A percentile compares a stretch with the other conserved stretches of the same genome.
Evolutionary conservation across 129 eudicot genomes (phyloP).

Genomic region (Solidago caesia): DNA sequence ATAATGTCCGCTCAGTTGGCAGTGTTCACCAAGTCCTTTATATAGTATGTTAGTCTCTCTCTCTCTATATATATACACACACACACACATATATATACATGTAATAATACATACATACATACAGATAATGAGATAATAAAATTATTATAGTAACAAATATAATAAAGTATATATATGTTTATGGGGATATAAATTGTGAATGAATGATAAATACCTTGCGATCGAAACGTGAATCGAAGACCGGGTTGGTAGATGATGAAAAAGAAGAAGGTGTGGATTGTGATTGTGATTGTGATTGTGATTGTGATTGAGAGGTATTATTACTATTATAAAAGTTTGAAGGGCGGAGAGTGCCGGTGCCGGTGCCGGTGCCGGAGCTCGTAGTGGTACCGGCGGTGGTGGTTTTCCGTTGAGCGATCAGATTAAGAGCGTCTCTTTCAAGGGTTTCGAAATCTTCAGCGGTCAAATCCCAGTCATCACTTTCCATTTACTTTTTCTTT

Average conservation of each 20-base stretch:
- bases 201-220: slow-evolving; percentile 12
- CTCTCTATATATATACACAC: background rate
- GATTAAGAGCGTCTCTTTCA: slow-evolving; percentile 66
- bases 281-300: slow-evolving; percentile 15
- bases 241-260: slow-evolving; percentile 29
- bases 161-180: background rate
- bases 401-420: slow-evolving; percentile 52
- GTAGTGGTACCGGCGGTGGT: slow-evolving; percentile 19
- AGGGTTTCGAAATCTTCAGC: slow-evolving; percentile 71
- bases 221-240: slow-evolving; percentile 11
- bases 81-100: background rate
- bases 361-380: slow-evolving; percentile 6
- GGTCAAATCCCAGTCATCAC: slow-evolving; percentile 71
- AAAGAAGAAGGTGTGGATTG: slow-evolving; percentile 25
- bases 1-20: too few species aligned
- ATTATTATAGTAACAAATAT: too few species aligned
- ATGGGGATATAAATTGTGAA: background rate
- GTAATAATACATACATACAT: background rate
- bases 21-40: too few species aligned
- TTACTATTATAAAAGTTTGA: slow-evolving; percentile 1
- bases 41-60: too few species aligned
- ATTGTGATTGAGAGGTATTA: background rate
- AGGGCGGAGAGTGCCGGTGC: slow-evolving; percentile 14
- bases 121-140: too few species aligned
- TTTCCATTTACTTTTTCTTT: slow-evolving; percentile 27